Conservation (phyloP, 768 basidiomycete genomes). For the Tulasnella sp. region DNA sequence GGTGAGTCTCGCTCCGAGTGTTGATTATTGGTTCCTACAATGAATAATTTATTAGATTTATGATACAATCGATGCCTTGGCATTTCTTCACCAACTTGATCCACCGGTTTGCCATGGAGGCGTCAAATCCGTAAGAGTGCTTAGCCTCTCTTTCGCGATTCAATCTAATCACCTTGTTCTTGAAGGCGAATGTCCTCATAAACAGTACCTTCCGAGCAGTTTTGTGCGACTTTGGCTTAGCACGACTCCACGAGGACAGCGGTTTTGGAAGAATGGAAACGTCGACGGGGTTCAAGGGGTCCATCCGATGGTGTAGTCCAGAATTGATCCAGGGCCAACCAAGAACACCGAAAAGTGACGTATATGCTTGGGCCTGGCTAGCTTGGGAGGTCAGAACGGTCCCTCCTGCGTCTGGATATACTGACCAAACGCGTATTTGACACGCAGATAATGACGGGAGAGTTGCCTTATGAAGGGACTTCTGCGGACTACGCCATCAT, state of each 20-base stretch:
- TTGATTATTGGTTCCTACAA: background rate
- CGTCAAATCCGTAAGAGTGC: background rate
- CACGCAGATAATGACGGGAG: background rate
- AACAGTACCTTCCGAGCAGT: background rate
- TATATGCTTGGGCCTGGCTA: constrained; percentile 14
- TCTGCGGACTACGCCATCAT: background rate
- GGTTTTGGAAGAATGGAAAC: background rate
- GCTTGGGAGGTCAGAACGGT: constrained; percentile 1
- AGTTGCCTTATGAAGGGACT: background rate
- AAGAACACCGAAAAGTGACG: background rate
- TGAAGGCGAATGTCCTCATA: constrained; percentile 16
- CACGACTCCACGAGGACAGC: background rate
- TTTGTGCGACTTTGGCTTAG: constrained; percentile 12
- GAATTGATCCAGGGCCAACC: constrained; percentile 1
- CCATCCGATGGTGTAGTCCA: constrained; percentile 12
- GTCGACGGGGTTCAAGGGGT: constrained; percentile 11
- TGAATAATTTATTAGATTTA: background rate
- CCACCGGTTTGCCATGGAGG: background rate
- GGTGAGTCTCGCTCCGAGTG: background rate
- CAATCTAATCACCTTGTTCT: background rate
- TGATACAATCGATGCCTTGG: background rate
- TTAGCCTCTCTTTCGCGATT: background rate
- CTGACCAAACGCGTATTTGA: background rate
- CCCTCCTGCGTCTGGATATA: background rate
- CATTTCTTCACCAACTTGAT: background rate